These are phyloP conservation scores for Neurospora sp. DNA, from an alignment of 495 filamentous ascomycete genomes.

Conservation along the genomic window DNA sequence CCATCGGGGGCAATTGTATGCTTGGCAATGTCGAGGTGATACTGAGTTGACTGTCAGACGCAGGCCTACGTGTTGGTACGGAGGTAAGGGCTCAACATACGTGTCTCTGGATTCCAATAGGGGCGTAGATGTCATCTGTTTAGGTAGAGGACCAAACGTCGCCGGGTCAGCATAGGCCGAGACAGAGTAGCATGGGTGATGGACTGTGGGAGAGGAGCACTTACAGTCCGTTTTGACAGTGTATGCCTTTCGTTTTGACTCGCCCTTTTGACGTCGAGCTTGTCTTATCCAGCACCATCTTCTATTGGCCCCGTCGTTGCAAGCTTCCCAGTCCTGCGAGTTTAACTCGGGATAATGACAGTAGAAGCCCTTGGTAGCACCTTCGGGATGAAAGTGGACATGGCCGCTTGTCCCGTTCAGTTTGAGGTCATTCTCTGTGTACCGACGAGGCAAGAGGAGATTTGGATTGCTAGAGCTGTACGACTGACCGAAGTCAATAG, in stretches of 20 bases:
- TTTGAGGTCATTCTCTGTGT: neutral
- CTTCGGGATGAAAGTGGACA: slow-evolving; percentile 4
- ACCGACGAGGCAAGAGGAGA: neutral
- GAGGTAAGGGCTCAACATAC: neutral
- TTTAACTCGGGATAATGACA: slow-evolving; percentile 5
- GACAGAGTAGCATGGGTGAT: neutral
- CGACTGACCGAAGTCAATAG: neutral
- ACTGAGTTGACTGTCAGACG: slow-evolving; percentile 9
- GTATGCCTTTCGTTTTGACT: neutral
- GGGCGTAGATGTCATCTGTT: slow-evolving; percentile 1
- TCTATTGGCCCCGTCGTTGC: neutral
- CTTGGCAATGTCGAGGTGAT: slow-evolving; percentile 18
- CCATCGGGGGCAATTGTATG: slow-evolving; percentile 29
- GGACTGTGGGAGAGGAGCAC: neutral
- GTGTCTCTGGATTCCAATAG: slow-evolving; percentile 1
- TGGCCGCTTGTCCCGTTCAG: neutral
- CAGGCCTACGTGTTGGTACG: neutral
- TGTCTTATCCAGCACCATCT: slow-evolving; percentile 7
- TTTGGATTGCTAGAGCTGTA: neutral
- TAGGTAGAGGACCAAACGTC: neutral
- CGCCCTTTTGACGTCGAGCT: neutral
- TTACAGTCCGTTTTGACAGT: slow-evolving; percentile 2
- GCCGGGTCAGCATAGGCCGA: neutral
- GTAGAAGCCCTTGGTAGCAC: slow-evolving; percentile 1
- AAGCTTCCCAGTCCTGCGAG: slow-evolving; percentile 2